These are phyloP conservation scores for Diaporthe batatas DNA, from an alignment of 2,329 filamentous ascomycete species.

Conservation along the genomic window DNA sequence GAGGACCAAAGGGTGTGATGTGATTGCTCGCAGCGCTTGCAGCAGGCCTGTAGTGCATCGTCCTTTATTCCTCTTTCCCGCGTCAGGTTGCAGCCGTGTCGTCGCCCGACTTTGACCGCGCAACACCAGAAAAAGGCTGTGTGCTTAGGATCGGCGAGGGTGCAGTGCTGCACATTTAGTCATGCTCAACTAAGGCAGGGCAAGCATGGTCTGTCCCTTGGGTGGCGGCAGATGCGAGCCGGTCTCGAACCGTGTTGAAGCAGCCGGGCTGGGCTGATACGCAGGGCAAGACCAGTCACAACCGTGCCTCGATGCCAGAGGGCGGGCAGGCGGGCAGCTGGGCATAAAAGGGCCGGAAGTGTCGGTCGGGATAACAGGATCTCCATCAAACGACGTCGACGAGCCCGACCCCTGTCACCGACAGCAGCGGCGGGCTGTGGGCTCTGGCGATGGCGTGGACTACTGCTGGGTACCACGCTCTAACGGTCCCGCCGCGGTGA, in stretches of 20 bases:
- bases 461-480: background rate
- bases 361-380: conserved; percentile 32
- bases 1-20: conserved; percentile 27
- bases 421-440: conserved; percentile 12
- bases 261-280: conserved; percentile 31
- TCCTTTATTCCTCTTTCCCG: conserved; percentile 30
- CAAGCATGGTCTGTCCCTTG: conserved; percentile 29
- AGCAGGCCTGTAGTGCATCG: conserved; percentile 27
- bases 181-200: conserved; percentile 28
- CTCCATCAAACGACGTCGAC: conserved; percentile 30
- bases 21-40: conserved; percentile 33
- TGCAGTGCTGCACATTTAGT: conserved; percentile 34
- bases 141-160: conserved; percentile 25
- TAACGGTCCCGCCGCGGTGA: conserved; percentile 8
- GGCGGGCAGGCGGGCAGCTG: conserved; percentile 13
- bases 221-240: conserved; percentile 30
- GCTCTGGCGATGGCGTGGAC: conserved; percentile 1
- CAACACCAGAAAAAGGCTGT: conserved; percentile 30
- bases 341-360: conserved; percentile 32
- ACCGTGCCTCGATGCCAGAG: conserved; percentile 19
- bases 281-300: conserved; percentile 31
- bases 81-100: conserved; percentile 34
- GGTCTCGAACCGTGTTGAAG: conserved; percentile 31
- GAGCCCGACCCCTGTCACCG: conserved; percentile 29
- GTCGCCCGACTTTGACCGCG: conserved; percentile 33